Percentiles rank a stretch among this genome's conserved stretches.
Conservation (phyloP, 1,284 basidiomycete genomes). For the Cutaneotrichosporon sp. region DNA sequence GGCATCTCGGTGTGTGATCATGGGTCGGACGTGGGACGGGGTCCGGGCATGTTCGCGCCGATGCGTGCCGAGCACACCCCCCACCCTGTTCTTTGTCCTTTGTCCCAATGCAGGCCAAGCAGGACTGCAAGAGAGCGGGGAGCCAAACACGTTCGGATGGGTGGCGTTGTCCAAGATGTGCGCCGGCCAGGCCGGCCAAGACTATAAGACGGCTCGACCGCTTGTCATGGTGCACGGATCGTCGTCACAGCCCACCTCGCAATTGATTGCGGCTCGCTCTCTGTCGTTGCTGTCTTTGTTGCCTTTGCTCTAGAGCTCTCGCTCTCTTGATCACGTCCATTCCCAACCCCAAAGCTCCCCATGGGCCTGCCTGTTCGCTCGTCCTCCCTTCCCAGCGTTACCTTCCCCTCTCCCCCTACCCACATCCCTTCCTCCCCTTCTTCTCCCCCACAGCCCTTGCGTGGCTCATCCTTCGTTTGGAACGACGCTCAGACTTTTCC, state of each 20-base stretch:
- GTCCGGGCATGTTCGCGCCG: conserved; percentile 3
- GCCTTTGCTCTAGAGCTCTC: no score
- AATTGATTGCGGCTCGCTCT: background rate
- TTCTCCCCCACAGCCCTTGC: background rate
- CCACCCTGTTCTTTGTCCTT: background rate
- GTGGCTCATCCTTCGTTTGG: conserved; percentile 18
- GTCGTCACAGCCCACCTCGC: background rate
- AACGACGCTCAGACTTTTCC: conserved; percentile 39
- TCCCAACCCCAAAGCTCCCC: background rate
- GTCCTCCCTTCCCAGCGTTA: background rate
- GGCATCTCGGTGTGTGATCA: background rate
- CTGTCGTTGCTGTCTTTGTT: background rate
- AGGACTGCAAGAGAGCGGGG: background rate
- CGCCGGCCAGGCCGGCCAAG: background rate
- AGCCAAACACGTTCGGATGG: background rate
- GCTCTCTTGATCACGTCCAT: background rate
- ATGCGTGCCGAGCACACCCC: background rate
- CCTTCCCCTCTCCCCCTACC: background rate
- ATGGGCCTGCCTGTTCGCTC: background rate
- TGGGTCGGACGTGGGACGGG: conserved; percentile 12
- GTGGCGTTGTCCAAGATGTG: background rate
- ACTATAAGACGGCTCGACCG: background rate
- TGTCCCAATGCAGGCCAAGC: background rate
- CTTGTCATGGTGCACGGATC: background rate
- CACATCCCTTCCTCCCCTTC: background rate